Conservation (phyloP, 257 asterid species). For the Coffea canephora region DNA sequence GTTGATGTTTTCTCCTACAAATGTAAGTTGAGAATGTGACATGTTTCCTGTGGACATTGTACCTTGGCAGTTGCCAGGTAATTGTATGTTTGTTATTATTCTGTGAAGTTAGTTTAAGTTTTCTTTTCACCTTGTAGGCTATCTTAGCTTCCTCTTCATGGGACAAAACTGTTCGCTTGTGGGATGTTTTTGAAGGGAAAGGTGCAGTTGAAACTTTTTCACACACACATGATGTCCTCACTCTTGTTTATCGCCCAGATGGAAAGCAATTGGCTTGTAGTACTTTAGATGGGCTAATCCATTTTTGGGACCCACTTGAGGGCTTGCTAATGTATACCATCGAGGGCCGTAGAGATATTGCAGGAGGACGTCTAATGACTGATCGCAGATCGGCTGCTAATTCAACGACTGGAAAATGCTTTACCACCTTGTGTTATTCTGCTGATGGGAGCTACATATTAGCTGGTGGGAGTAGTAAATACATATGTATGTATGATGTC, state of each 20-base stretch:
- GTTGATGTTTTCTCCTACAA: conserved; percentile 85
- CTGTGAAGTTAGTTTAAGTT: conserved; percentile 16
- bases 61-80: background rate
- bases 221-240: conserved; percentile 91
- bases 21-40: conserved; percentile 44
- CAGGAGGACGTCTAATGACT: conserved; percentile 98
- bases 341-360: conserved; percentile 96
- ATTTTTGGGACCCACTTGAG: conserved; percentile 93
- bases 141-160: conserved; percentile 95
- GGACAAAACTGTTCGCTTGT: conserved; percentile 92
- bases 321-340: conserved; percentile 82
- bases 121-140: conserved; percentile 43
- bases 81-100: background rate
- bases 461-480: conserved; percentile 97
- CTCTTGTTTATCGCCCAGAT: conserved; percentile 87
- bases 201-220: conserved; percentile 84
- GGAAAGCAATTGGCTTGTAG: conserved; percentile 96
- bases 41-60: conserved; percentile 3
- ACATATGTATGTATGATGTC: conserved; percentile 90
- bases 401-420: conserved; percentile 84
- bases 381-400: conserved; percentile 94
- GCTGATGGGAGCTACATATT: conserved; percentile 97
- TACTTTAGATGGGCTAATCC: conserved; percentile 90
- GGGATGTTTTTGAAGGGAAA: conserved; percentile 95
- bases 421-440: conserved; percentile 86